Percentiles rank a stretch among this genome's conserved stretches.
Conservation (phyloP, 2,329 filamentous ascomycete species). For the Talaromyces pinophilus region DNA sequence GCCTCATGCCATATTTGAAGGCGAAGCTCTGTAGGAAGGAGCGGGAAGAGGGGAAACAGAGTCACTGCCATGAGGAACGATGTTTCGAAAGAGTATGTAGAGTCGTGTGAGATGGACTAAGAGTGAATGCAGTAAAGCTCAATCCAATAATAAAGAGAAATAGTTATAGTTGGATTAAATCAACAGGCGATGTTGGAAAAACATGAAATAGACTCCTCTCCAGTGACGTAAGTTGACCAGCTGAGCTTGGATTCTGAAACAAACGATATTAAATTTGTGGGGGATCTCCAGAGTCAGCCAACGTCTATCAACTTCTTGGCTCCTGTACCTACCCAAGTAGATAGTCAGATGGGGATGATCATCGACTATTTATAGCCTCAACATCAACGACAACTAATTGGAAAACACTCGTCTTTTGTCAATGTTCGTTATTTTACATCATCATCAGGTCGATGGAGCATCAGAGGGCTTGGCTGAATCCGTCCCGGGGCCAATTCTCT, state of each 20-base stretch:
- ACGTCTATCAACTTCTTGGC: not conserved
- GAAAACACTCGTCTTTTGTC: not conserved
- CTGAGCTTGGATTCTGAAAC: too few species aligned
- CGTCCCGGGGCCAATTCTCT: not conserved
- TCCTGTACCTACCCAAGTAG: not conserved
- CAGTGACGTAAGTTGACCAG: too few species aligned
- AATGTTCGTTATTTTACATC: not conserved
- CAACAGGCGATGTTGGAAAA: not conserved
- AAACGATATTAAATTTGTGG: not conserved
- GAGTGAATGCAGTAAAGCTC: not conserved
- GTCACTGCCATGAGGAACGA: not conserved
- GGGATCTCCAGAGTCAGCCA: not conserved
- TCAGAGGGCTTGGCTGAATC: not conserved
- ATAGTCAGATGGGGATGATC: not conserved
- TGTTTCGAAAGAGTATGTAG: not conserved
- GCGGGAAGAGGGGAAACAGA: slow-evolving; percentile 20
- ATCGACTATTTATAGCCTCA: slow-evolving; percentile 1
- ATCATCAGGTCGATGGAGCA: not conserved
- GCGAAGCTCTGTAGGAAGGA: slow-evolving; percentile 22
- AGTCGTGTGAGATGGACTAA: not conserved
- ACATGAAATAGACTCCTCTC: too few species aligned
- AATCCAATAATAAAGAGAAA: slow-evolving; percentile 3
- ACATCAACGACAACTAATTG: not conserved
- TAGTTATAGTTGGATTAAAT: slow-evolving; percentile 2
- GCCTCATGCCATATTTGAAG: slow-evolving; percentile 21